phyloP scores from a whole-genome alignment of 73 alveolate genomes.

The Tetrahymena malaccensis region DNA sequence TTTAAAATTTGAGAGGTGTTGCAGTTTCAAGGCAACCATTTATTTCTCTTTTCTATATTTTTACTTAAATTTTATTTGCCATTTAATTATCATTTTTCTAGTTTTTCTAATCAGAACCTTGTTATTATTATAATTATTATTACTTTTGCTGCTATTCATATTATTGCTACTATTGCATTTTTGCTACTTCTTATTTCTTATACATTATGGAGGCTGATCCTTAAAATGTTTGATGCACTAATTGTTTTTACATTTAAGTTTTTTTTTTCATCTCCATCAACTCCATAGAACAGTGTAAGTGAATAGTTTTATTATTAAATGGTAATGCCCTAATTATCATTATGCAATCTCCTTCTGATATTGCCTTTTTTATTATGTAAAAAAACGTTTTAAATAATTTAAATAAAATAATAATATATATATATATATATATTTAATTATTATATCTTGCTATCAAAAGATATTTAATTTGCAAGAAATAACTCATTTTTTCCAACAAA shows the following conservation, averaged over 20 bases:
- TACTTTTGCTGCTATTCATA: neutral
- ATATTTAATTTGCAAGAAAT: too few relatives aligned
- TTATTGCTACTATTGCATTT: neutral
- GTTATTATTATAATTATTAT: too few relatives aligned
- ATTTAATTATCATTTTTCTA: neutral
- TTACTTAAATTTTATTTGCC: neutral
- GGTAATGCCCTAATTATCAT: neutral
- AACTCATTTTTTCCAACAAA: too few relatives aligned
- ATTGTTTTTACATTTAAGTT: neutral
- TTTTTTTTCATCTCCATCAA: neutral
- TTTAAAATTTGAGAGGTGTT: constrained; percentile 15
- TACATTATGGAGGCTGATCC: neutral
- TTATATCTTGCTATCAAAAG: too few relatives aligned
- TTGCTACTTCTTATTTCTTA: neutral
- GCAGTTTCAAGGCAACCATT: constrained; percentile 31
- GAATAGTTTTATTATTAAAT: neutral
- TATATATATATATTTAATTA: too few relatives aligned
- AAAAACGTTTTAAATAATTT: neutral
- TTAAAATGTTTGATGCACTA: neutral
- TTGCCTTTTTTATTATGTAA: neutral
- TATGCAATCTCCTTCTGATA: neutral
- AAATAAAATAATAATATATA: too few relatives aligned
- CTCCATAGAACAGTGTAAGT: neutral
- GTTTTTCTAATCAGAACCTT: neutral
- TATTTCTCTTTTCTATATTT: constrained; percentile 24